Evolutionary conservation across 345 rosid genomes (phyloP).

Genomic region (Durio zibethinus): DNA sequence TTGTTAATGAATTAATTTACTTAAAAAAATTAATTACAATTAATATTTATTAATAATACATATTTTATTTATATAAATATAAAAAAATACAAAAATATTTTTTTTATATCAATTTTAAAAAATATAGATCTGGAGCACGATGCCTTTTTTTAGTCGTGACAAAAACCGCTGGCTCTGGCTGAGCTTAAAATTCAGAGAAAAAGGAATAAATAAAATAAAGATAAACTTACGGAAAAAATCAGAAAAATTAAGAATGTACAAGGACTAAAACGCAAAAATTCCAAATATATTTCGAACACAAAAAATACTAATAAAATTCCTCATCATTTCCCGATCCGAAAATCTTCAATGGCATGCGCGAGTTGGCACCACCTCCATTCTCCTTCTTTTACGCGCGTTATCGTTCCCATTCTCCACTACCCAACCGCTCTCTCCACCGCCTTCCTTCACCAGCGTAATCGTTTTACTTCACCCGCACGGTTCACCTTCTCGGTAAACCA

Average conservation of each 20-base stretch:
- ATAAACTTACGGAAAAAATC: not conserved
- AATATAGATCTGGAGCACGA: no score
- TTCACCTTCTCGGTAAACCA: slow-evolving; percentile 28
- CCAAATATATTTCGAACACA: not conserved
- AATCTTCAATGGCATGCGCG: slow-evolving; percentile 39
- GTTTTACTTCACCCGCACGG: slow-evolving; percentile 25
- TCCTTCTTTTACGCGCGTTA: slow-evolving; percentile 28
- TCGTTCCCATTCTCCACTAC: slow-evolving; percentile 30
- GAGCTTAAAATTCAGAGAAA: no score
- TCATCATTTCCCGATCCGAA: not conserved
- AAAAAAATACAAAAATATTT: no score
- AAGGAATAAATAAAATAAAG: no score
- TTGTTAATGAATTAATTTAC: no score
- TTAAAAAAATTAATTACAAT: no score
- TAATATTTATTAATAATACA: no score
- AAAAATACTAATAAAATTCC: not conserved
- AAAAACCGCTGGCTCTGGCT: no score
- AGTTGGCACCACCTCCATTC: slow-evolving; percentile 40
- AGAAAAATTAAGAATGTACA: not conserved
- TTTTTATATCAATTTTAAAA: no score
- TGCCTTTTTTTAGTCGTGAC: no score
- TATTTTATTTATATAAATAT: no score
- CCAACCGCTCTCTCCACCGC: slow-evolving; percentile 20
- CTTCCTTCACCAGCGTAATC: slow-evolving; percentile 7
- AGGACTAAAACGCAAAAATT: not conserved